A percentile compares a stretch with the other conserved stretches of the same genome.
Evolutionary conservation across 768 basidiomycete species (phyloP).

Genomic region (Favolaschia claudopus): DNA sequence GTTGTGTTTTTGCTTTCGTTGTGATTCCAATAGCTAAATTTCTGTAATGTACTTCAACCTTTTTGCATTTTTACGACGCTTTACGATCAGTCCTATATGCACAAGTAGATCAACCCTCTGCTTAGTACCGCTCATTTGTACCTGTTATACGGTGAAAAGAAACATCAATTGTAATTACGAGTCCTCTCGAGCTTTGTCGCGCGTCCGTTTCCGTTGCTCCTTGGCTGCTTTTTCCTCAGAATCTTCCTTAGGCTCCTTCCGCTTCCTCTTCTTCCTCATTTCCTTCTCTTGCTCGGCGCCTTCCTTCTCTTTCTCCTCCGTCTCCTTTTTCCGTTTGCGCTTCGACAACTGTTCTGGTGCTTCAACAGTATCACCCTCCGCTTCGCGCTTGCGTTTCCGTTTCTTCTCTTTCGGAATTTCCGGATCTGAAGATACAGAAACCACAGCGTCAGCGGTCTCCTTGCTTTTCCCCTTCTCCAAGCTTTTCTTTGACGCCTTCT

Average conservation of each 20-base stretch:
- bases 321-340: conserved; percentile 1
- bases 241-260: neutral
- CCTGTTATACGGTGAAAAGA: too few relatives aligned
- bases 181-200: too few relatives aligned
- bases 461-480: conserved; percentile 2
- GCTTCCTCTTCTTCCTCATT: conserved; percentile 30
- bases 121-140: neutral
- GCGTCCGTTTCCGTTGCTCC: conserved; percentile 7
- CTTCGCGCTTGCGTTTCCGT: conserved; percentile 8
- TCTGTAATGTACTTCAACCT: conserved; percentile 16
- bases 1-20: conserved; percentile 15
- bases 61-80: conserved; percentile 12
- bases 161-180: conserved; percentile 6
- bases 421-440: neutral
- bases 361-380: conserved; percentile 4
- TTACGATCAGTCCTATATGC: too few relatives aligned
- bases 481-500: conserved; percentile 12
- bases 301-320: neutral
- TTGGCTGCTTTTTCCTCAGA: neutral
- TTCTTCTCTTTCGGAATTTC: conserved; percentile 25
- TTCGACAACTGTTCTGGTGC: neutral
- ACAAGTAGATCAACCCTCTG: neutral
- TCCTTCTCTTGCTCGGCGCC: conserved; percentile 6
- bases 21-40: conserved; percentile 6
- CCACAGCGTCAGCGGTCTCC: neutral